These are phyloP conservation scores for Thelonectria rubi DNA, from an alignment of 2,329 filamentous ascomycete genomes.

Conservation along the genomic window DNA sequence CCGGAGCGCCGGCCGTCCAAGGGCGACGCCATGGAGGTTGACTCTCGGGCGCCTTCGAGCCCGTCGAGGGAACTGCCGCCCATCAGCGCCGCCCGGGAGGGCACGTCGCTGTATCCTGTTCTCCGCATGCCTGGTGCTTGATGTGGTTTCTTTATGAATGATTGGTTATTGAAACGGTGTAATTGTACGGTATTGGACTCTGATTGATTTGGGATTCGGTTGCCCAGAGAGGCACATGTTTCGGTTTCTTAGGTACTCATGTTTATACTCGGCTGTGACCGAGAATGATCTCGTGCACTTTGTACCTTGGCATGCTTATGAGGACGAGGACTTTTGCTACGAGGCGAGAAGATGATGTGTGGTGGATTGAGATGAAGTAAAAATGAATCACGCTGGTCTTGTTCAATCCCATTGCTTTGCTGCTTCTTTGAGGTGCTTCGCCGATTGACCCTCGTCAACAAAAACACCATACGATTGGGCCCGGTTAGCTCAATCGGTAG, in stretches of 20 bases:
- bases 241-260: neutral
- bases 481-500: conserved; percentile 8
- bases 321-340: neutral
- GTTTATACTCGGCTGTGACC: neutral
- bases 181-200: conserved; percentile 36
- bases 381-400: neutral
- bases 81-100: conserved; percentile 40
- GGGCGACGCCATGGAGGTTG: conserved; percentile 51
- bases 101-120: conserved; percentile 52
- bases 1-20: conserved; percentile 29
- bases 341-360: neutral
- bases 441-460: neutral
- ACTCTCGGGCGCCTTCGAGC: conserved; percentile 45
- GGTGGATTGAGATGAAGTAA: neutral
- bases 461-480: neutral
- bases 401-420: neutral
- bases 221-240: conserved; percentile 4
- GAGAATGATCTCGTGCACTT: neutral
- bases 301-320: neutral
- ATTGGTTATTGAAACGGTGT: conserved; percentile 29
- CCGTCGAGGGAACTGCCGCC: conserved; percentile 35
- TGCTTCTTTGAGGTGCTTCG: neutral
- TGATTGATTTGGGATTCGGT: conserved; percentile 14
- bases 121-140: conserved; percentile 51
- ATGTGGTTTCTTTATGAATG: conserved; percentile 1